Percentiles rank a stretch among this genome's conserved stretches.
These are phyloP conservation scores for Paecilomyces dactylethromorphus DNA, from an alignment of 2,329 filamentous ascomycete species.

Conservation along the genomic window DNA sequence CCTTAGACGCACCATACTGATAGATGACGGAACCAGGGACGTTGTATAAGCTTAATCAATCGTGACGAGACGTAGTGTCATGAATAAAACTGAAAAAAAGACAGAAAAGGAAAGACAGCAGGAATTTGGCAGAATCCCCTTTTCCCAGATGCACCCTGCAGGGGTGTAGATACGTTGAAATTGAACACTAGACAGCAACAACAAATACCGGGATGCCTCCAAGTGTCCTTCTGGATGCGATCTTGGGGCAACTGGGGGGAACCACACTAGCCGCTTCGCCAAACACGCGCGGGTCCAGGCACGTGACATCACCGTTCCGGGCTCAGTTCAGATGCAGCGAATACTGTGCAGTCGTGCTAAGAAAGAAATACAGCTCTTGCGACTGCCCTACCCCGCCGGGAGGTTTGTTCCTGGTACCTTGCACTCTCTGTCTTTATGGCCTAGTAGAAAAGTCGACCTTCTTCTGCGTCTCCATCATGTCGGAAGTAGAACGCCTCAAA, in stretches of 20 bases:
- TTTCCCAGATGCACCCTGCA: background rate
- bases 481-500: slow-evolving; percentile 76
- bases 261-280: slow-evolving; percentile 15
- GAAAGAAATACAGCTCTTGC: background rate
- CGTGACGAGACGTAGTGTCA: slow-evolving; percentile 1
- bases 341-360: too few relatives aligned
- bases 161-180: background rate
- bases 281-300: slow-evolving; percentile 21
- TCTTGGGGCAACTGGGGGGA: background rate
- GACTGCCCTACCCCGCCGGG: background rate
- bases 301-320: slow-evolving; percentile 26
- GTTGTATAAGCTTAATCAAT: slow-evolving; percentile 16
- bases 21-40: slow-evolving; percentile 12
- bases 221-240: slow-evolving; percentile 28
- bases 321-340: background rate
- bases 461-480: slow-evolving; percentile 50
- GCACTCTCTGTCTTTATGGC: background rate
- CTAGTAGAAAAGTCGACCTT: slow-evolving; percentile 3
- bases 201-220: slow-evolving; percentile 17
- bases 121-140: background rate
- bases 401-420: too few relatives aligned
- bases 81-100: slow-evolving; percentile 6
- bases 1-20: slow-evolving; percentile 84
- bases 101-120: slow-evolving; percentile 7
- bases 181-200: slow-evolving; percentile 1